Evolutionary conservation across 768 basidiomycete genomes (phyloP), one percentile per base, ranked within the genome.

Genomic region (Antrodiella citrinella): DNA sequence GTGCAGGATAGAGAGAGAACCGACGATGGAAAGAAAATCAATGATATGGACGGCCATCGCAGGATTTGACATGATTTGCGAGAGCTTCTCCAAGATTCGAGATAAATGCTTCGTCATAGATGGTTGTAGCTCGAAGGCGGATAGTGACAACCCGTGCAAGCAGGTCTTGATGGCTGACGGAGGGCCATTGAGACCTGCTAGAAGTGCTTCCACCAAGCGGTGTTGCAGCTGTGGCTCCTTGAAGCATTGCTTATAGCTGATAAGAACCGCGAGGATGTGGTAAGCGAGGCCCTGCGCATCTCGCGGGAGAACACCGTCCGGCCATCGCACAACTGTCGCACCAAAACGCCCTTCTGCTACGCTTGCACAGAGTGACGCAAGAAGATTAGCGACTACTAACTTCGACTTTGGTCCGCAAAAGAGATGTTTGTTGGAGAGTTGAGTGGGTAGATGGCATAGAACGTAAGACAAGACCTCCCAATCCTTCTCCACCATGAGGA

Each of bases 31-130:
- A 20, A 98, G 77, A 64, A 98, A 89, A 54, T 89, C 89, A 51
- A 98, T 81, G 63, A 98, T 94, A 62, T 98, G 94, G n/a, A 94
- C 86, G 4, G 92, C 86, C 78, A 97, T 86, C 52, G 83, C 83
- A 2, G 91, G 82, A 48, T 89, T 92, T 1, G 91, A 91, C 84
- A 97, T 94, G 68, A 98, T 95, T 63, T 89, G 86, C 4, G 87
- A 84, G 23, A 98, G 76, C 65, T 89, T 90, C 58, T 86, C 85
- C 51, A 98, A 71, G 47, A 96, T 91, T 26, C 77, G 72, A 4
- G 91, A 77, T 26, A 97, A 72, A 58, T 74, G 81, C 55, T 85
- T 87, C 22, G 84, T 89, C 66, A 93, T 79, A 4, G 89, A 88
- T 4, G 80, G 69, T 45, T 82, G 85, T 12, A 98, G 68, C 63